These are phyloP conservation scores for Geotrichum macrosporum DNA, from an alignment of 1,139 yeast species.

Conservation along the genomic window DNA sequence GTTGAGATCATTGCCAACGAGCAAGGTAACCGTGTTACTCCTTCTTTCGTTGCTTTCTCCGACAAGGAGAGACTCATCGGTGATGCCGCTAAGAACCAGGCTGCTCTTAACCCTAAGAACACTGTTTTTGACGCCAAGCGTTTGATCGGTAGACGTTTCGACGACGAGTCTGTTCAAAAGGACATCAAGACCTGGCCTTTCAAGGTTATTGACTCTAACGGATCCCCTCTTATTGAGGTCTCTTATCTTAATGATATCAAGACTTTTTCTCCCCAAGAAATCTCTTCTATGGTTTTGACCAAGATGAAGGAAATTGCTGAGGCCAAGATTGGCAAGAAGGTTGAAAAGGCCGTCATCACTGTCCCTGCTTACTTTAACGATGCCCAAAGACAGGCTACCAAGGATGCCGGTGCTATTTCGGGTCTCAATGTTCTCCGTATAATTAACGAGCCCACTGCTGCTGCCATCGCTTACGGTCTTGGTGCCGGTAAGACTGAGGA, in stretches of 20 bases:
- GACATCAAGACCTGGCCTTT: slow-evolving; percentile 96
- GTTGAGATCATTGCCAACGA: slow-evolving; percentile 94
- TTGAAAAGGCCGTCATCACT: slow-evolving; percentile 85
- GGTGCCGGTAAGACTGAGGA: slow-evolving; percentile 85
- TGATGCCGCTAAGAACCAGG: slow-evolving; percentile 98
- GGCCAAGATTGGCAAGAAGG: slow-evolving; percentile 80
- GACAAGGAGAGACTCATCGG: slow-evolving; percentile 95
- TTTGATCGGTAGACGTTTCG: slow-evolving; percentile 89
- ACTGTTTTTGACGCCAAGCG: slow-evolving; percentile 97
- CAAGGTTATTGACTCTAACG: slow-evolving; percentile 80
- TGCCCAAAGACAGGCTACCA: slow-evolving; percentile 96
- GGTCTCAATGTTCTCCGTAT: slow-evolving; percentile 92
- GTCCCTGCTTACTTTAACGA: slow-evolving; percentile 96
- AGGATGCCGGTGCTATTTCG: slow-evolving; percentile 95
- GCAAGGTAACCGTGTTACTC: slow-evolving; percentile 98
- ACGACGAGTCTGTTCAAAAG: slow-evolving; percentile 82
- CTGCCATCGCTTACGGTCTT: slow-evolving; percentile 96
- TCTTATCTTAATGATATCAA: slow-evolving; percentile 92
- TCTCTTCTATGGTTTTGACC: slow-evolving; percentile 90
- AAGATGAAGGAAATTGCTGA: slow-evolving; percentile 96
- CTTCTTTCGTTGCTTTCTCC: slow-evolving; percentile 95
- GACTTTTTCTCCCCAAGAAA: slow-evolving; percentile 92
- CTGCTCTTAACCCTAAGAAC: slow-evolving; percentile 94
- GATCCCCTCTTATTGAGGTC: slow-evolving; percentile 87
- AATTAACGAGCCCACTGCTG: slow-evolving; percentile 95